phyloP scores from a whole-genome alignment of 1,139 yeast species.

The Kodamaea arcana region DNA sequence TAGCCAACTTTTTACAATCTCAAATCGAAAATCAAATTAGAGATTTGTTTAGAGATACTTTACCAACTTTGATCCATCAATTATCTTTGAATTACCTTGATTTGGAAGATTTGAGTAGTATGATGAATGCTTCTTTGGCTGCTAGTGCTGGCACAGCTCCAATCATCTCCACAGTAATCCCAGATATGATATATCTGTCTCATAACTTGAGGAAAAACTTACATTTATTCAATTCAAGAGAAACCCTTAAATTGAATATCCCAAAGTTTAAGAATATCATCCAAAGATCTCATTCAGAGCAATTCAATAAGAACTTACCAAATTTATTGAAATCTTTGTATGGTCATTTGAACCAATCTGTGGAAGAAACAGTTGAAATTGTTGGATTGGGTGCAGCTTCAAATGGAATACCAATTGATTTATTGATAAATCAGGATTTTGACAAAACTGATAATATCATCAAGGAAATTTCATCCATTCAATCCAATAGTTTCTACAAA shows the following conservation, averaged over 20 bases:
- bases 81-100: slow-evolving; percentile 70
- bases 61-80: slow-evolving; percentile 77
- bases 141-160: slow-evolving; percentile 1
- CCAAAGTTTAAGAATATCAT: slow-evolving; percentile 54
- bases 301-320: slow-evolving; percentile 35
- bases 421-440: slow-evolving; percentile 25
- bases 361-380: slow-evolving; percentile 5
- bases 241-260: slow-evolving; percentile 66
- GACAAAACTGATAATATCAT: slow-evolving; percentile 35
- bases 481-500: slow-evolving; percentile 39
- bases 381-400: slow-evolving; percentile 8
- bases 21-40: slow-evolving; percentile 81
- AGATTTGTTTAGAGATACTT: slow-evolving; percentile 74
- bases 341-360: slow-evolving; percentile 18
- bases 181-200: slow-evolving; percentile 19
- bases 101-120: slow-evolving; percentile 26
- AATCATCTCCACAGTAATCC: slow-evolving; percentile 19
- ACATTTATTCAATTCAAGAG: slow-evolving; percentile 71
- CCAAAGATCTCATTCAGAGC: slow-evolving; percentile 50
- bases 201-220: slow-evolving; percentile 63
- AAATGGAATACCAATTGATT: slow-evolving; percentile 39
- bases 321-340: slow-evolving; percentile 37
- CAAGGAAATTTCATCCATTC: slow-evolving; percentile 45
- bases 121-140: slow-evolving; percentile 1
- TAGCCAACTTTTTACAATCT: slow-evolving; percentile 73